phyloP scores from a whole-genome alignment of 345 rosid species.

The Salix suchowensis region DNA sequence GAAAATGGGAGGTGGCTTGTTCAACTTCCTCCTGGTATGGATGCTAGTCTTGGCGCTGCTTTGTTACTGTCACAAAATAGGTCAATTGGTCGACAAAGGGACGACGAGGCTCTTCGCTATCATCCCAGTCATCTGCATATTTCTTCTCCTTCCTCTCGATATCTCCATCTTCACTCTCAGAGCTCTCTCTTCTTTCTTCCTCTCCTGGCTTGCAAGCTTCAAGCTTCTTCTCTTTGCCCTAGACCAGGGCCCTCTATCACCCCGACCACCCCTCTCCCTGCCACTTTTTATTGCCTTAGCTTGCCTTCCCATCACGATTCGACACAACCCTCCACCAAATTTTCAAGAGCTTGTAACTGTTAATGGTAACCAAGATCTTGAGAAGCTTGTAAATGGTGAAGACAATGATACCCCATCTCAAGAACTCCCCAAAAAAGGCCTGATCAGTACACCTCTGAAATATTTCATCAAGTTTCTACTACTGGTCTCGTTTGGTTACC shows the following conservation, averaged over 20 bases:
- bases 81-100: background rate
- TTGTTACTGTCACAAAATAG: constrained; percentile 6
- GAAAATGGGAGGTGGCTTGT: constrained; percentile 1
- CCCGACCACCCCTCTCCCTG: constrained; percentile 6
- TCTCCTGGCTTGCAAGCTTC: constrained; percentile 20
- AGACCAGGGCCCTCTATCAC: constrained; percentile 14
- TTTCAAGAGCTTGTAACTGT: no score
- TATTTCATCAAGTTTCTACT: constrained; percentile 14
- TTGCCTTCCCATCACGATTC: constrained; percentile 29
- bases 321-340: background rate
- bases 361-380: no score
- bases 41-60: background rate
- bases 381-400: no score
- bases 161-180: background rate
- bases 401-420: no score
- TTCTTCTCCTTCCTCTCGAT: constrained; percentile 16
- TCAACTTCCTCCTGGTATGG: constrained; percentile 1
- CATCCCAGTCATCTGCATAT: constrained; percentile 3
- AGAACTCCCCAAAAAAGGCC: background rate
- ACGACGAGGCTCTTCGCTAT: background rate
- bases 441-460: constrained; percentile 2
- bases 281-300: constrained; percentile 16
- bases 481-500: constrained; percentile 1
- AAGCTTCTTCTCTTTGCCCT: constrained; percentile 18
- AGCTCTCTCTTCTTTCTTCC: constrained; percentile 10